A percentile compares a stretch with the other conserved stretches of the same genome.
phyloP scores from a whole-genome alignment of 164 flowering plant genomes.

The Saururus chinensis region DNA sequence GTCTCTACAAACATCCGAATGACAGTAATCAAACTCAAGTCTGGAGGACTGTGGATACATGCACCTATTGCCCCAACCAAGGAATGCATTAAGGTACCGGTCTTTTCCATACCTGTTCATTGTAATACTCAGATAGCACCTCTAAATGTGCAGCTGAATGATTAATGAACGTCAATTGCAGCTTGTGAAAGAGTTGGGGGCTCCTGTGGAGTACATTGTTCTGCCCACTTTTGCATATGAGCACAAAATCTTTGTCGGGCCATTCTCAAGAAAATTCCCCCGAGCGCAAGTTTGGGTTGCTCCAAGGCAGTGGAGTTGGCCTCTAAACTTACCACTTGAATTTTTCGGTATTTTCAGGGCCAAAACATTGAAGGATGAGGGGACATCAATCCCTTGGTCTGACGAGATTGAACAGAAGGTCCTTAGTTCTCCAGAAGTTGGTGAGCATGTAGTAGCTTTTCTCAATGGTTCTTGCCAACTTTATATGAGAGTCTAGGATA shows the following conservation, averaged over 20 bases:
- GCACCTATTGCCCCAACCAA: slow-evolving; percentile 98
- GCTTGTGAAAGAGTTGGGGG: slow-evolving; percentile 84
- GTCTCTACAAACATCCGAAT: slow-evolving; percentile 89
- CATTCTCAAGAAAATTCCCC: slow-evolving; percentile 94
- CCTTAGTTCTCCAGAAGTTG: slow-evolving; percentile 95
- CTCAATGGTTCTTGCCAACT: neutral
- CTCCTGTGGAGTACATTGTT: slow-evolving; percentile 85
- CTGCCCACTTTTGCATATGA: slow-evolving; percentile 98
- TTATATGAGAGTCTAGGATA: neutral
- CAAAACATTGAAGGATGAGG: slow-evolving; percentile 66
- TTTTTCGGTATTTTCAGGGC: slow-evolving; percentile 91
- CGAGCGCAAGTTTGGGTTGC: slow-evolving; percentile 92
- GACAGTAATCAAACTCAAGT: slow-evolving; percentile 95
- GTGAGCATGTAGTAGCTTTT: slow-evolving; percentile 23
- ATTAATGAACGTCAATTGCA: slow-evolving; percentile 11
- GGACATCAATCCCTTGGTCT: slow-evolving; percentile 73
- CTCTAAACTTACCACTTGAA: slow-evolving; percentile 84
- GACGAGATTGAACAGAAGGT: slow-evolving; percentile 90
- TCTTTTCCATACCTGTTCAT: neutral
- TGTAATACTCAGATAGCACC: neutral
- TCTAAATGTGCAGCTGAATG: too few relatives aligned
- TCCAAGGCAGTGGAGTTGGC: slow-evolving; percentile 99
- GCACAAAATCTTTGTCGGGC: slow-evolving; percentile 96
- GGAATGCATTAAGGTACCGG: slow-evolving; percentile 80
- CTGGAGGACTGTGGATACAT: slow-evolving; percentile 96